Evolutionary conservation across 441 rosid species (phyloP).

Genomic region (Pelargonium myrrhifolium): DNA sequence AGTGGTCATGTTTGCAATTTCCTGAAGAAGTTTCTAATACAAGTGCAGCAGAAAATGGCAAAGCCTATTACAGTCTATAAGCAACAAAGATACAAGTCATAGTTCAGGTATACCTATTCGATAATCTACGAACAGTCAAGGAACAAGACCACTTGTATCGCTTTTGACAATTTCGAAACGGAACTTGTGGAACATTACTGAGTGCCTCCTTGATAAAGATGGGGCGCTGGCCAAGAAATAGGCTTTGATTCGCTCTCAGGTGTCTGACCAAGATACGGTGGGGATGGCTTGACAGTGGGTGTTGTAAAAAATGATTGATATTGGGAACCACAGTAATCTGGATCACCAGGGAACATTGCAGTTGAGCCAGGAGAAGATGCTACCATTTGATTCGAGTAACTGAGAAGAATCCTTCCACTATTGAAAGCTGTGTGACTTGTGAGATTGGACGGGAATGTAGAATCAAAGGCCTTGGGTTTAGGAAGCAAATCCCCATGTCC

Average conservation of each 20-base stretch:
- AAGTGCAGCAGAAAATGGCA: not conserved
- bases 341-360: slow-evolving; percentile 1
- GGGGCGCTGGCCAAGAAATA: slow-evolving; percentile 4
- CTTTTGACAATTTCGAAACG: not conserved
- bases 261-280: slow-evolving; percentile 11
- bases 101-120: not conserved
- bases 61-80: not conserved
- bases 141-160: not conserved
- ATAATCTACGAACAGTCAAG: not conserved
- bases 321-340: slow-evolving; percentile 11
- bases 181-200: not conserved
- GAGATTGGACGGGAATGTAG: slow-evolving; percentile 6
- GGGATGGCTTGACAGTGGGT: slow-evolving; percentile 6
- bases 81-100: not conserved
- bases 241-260: slow-evolving; percentile 14
- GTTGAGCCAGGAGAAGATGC: slow-evolving; percentile 1
- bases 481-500: slow-evolving; percentile 13
- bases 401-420: slow-evolving; percentile 3
- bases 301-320: not conserved
- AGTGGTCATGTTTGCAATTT: no score
- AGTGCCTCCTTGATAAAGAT: slow-evolving; percentile 5
- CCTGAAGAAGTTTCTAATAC: no score
- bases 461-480: slow-evolving; percentile 5
- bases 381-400: slow-evolving; percentile 10
- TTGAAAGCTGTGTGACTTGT: not conserved